Evolutionary conservation across 495 filamentous ascomycete species (phyloP).

Genomic region (Aspergillus biplanus): DNA sequence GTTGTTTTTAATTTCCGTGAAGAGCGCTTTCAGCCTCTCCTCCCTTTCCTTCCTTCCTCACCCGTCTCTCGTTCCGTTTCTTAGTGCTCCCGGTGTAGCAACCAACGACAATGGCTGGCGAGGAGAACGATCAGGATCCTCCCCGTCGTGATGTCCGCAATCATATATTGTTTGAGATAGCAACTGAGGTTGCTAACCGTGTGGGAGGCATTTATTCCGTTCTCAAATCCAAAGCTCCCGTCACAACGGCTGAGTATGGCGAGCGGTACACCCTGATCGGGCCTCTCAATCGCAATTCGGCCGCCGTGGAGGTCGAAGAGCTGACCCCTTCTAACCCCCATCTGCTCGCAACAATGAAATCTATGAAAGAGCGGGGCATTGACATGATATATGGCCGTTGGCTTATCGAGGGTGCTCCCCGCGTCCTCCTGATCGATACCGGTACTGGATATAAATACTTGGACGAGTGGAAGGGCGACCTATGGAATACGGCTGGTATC

Average conservation of each 20-base stretch:
- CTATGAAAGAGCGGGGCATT: slow-evolving; percentile 91
- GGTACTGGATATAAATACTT: slow-evolving; percentile 87
- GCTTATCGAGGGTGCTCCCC: slow-evolving; percentile 94
- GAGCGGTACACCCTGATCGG: slow-evolving; percentile 95
- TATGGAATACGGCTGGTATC: slow-evolving; percentile 93
- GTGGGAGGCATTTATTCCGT: slow-evolving; percentile 99
- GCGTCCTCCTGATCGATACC: slow-evolving; percentile 93
- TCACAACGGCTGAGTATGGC: slow-evolving; percentile 98
- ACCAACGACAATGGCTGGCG: slow-evolving; percentile 31
- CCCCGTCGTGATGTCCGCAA: slow-evolving; percentile 70
- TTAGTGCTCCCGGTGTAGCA: background rate
- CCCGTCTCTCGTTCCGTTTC: background rate
- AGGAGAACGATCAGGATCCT: slow-evolving; percentile 42
- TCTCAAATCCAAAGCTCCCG: slow-evolving; percentile 96
- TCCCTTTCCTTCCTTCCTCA: background rate
- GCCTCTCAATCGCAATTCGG: slow-evolving; percentile 87
- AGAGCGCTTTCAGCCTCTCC: background rate
- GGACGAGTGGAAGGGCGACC: slow-evolving; percentile 96
- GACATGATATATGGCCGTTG: slow-evolving; percentile 91
- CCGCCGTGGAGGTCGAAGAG: slow-evolving; percentile 94
- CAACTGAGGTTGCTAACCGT: slow-evolving; percentile 96
- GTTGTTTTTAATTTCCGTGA: background rate
- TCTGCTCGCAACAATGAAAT: slow-evolving; percentile 77
- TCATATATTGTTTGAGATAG: slow-evolving; percentile 90
- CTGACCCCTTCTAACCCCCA: slow-evolving; percentile 81